These are phyloP conservation scores for Diplodia scrobiculata DNA, from an alignment of 2,329 filamentous ascomycete genomes.

Conservation along the genomic window DNA sequence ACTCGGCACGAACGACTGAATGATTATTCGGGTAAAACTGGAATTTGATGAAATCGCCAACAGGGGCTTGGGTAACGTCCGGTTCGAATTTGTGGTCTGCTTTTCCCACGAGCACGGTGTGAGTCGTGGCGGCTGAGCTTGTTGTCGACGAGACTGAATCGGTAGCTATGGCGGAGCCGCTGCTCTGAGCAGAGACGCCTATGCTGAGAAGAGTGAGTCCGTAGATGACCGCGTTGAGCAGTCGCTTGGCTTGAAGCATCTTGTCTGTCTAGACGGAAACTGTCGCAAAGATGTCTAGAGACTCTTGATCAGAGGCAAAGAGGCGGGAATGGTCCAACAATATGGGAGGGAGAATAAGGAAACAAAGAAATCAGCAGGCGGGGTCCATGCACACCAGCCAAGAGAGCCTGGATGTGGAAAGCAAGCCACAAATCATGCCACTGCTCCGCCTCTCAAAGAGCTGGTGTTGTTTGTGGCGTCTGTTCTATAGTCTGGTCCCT, in stretches of 20 bases:
- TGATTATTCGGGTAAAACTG: constrained; percentile 49
- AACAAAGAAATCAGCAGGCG: constrained; percentile 18
- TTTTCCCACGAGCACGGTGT: constrained; percentile 26
- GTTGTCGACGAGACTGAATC: constrained; percentile 17
- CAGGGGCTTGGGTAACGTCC: constrained; percentile 21
- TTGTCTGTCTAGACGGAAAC: not conserved
- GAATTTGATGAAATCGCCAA: constrained; percentile 45
- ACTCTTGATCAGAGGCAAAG: not conserved
- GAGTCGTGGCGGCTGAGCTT: constrained; percentile 6
- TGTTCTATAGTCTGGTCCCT: not conserved
- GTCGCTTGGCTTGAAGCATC: constrained; percentile 10
- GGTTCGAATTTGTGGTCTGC: constrained; percentile 28
- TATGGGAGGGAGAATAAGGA: constrained; percentile 11
- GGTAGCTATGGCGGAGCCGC: not conserved
- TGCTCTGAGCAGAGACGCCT: constrained; percentile 10
- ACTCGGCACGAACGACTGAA: constrained; percentile 48
- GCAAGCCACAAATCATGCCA: constrained; percentile 21
- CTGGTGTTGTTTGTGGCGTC: not conserved
- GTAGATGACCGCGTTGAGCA: constrained; percentile 8
- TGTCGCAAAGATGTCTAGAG: constrained; percentile 7
- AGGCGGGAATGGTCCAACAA: constrained; percentile 4
- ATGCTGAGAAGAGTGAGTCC: constrained; percentile 5
- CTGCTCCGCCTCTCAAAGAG: constrained; percentile 11
- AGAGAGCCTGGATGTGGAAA: constrained; percentile 12
- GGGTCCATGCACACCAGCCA: not conserved